Base-by-base conservation (phyloP, 768 basidiomycete species). In the Trametes sanguinea region DNA sequence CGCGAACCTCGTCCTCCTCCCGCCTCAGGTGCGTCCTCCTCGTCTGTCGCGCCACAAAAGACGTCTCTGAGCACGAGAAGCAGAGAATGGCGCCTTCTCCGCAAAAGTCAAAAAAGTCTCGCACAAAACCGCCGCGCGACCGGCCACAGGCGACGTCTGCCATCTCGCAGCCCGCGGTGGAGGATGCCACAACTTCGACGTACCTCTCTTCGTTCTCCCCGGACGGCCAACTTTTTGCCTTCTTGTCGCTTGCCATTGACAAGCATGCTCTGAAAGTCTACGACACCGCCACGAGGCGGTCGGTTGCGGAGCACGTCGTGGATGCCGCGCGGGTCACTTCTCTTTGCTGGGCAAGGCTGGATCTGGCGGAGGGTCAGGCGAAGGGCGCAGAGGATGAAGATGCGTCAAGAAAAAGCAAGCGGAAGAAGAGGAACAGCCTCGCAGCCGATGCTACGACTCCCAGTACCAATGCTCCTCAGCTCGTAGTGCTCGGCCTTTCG, bases 241-340 rank as follows among this genome's bases (percentile, higher is more conserved):
- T 85, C 54, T 72, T 87, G 32, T 86, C 86, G 9, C 79, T 89
- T 27, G 81, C 87, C 2, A 79, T 89, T 54, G 87, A 89, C 79
- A 89, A 87, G 72, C 87, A 89, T 69, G 81, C 86, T 47, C 74
- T 89, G 58, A 85, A 86, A 67, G 77, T 89, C 42, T 87, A 86
- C 71, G 81, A 87, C 70, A 82, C 84, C 8, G 65, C 76, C 7
- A 78, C 83, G n/a, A 81, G 79, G 40, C 79, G 81, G 63, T 79
- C 83, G 35, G 72, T 83, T 22, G 81, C 85, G 4, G 87, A 89
- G 71, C 75, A 85, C 73, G 77, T 79, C 16, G 69, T 87, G 17
- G 83, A 86, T 39, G 77, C 77, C 29, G 81, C 81, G 58, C 80
- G 84, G 47, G 82, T 87, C 44, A 80, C 84, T 42, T 72, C 81